These are phyloP conservation scores for Aspergillus eucalypticola DNA, from an alignment of 2,329 filamentous ascomycete genomes.

Conservation along the genomic window DNA sequence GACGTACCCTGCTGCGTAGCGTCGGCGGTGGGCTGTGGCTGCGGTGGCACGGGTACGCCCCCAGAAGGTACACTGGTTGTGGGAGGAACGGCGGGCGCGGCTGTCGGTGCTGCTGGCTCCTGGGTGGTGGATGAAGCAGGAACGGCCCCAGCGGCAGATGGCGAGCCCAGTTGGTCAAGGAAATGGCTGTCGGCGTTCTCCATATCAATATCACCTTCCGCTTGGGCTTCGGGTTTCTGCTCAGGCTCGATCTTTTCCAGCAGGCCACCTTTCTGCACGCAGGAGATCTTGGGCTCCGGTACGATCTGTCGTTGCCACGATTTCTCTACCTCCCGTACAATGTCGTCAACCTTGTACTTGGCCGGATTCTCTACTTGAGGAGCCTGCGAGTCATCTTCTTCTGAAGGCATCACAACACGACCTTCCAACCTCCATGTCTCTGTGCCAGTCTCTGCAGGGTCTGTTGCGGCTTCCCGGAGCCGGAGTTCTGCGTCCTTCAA, in stretches of 20 bases:
- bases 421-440: slow-evolving; percentile 68
- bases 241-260: slow-evolving; percentile 55
- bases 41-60: neutral
- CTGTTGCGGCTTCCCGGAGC: slow-evolving; percentile 65
- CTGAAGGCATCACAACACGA: slow-evolving; percentile 34
- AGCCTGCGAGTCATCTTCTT: slow-evolving; percentile 38
- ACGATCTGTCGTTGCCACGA: slow-evolving; percentile 67
- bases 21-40: slow-evolving; percentile 22
- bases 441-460: slow-evolving; percentile 54
- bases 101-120: slow-evolving; percentile 46
- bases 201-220: slow-evolving; percentile 38
- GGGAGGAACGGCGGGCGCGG: slow-evolving; percentile 3
- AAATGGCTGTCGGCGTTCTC: slow-evolving; percentile 33
- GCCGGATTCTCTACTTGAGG: slow-evolving; percentile 45
- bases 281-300: slow-evolving; percentile 64
- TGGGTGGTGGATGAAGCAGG: slow-evolving; percentile 48
- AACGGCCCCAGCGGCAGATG: slow-evolving; percentile 15
- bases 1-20: slow-evolving; percentile 12
- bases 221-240: slow-evolving; percentile 20
- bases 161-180: slow-evolving; percentile 38
- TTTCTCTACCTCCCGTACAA: slow-evolving; percentile 73
- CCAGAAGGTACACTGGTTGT: slow-evolving; percentile 4
- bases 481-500: slow-evolving; percentile 75
- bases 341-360: slow-evolving; percentile 61
- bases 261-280: slow-evolving; percentile 76